Evolutionary conservation across 2,329 filamentous ascomycete species (phyloP).

Genomic region (Xylaria hypoxylon): DNA sequence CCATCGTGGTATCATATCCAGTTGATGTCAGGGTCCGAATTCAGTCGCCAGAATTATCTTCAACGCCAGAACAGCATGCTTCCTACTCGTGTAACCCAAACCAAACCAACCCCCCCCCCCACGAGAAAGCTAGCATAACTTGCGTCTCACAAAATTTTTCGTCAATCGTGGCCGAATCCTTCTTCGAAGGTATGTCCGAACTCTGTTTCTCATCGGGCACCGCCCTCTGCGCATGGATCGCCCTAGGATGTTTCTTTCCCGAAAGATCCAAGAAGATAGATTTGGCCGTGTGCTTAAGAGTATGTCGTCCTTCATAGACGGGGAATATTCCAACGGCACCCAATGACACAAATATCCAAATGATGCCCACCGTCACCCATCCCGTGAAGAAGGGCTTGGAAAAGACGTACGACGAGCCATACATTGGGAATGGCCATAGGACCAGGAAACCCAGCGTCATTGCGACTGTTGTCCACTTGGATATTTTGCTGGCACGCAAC

Average conservation of each 20-base stretch:
- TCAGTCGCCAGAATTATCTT: background rate
- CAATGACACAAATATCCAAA: slow-evolving; percentile 82
- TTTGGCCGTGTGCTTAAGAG: slow-evolving; percentile 70
- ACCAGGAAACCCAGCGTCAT: slow-evolving; percentile 79
- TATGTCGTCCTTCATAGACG: slow-evolving; percentile 80
- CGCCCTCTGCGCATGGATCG: slow-evolving; percentile 47
- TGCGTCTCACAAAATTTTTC: slow-evolving; percentile 21
- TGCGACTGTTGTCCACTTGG: slow-evolving; percentile 63
- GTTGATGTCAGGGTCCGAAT: background rate
- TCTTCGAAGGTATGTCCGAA: slow-evolving; percentile 38
- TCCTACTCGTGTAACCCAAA: background rate
- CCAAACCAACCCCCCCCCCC: too few relatives aligned
- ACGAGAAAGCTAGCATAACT: background rate
- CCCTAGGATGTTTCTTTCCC: slow-evolving; percentile 53
- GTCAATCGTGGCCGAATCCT: slow-evolving; percentile 15
- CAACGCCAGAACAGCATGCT: too few relatives aligned
- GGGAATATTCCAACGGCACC: slow-evolving; percentile 84
- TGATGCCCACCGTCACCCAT: slow-evolving; percentile 80
- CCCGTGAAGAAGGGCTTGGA: slow-evolving; percentile 84
- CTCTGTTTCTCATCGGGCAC: slow-evolving; percentile 39
- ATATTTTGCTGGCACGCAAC: slow-evolving; percentile 52
- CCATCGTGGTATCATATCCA: too few relatives aligned
- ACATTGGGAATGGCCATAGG: slow-evolving; percentile 94
- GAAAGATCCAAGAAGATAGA: slow-evolving; percentile 71
- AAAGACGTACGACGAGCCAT: slow-evolving; percentile 84